Evolutionary conservation across 176 grass and related monocot genomes (phyloP).

Genomic region (Pharus latifolius): DNA sequence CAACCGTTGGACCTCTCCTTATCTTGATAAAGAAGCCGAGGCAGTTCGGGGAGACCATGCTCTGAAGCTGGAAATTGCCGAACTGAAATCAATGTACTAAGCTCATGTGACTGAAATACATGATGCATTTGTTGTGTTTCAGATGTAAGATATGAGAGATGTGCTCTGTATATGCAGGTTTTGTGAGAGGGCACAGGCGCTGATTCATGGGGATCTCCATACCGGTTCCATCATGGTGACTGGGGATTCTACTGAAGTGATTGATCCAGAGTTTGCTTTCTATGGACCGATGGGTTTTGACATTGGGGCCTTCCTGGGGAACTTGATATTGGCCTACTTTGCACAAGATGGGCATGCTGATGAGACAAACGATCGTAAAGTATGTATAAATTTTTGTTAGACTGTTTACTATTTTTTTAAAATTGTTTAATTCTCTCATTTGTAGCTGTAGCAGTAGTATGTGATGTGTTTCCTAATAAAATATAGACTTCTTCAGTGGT

Average conservation of each 20-base stretch:
- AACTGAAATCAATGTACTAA: slow-evolving; percentile 63
- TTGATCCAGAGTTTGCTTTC: slow-evolving; percentile 90
- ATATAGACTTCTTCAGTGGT: background rate
- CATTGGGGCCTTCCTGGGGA: slow-evolving; percentile 94
- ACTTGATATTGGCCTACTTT: slow-evolving; percentile 84
- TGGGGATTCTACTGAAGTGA: slow-evolving; percentile 70
- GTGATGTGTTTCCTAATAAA: background rate
- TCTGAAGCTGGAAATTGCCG: slow-evolving; percentile 65
- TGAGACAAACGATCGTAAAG: slow-evolving; percentile 58
- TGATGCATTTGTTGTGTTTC: background rate
- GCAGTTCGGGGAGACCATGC: slow-evolving; percentile 50
- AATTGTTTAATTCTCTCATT: too few species aligned
- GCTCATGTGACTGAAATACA: background rate
- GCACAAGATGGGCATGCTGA: slow-evolving; percentile 86
- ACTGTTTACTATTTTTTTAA: background rate
- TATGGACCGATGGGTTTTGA: slow-evolving; percentile 92
- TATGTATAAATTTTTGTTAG: slow-evolving; percentile 27
- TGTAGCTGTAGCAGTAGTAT: background rate
- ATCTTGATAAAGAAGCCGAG: slow-evolving; percentile 69
- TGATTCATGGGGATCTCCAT: slow-evolving; percentile 95
- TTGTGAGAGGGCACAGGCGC: slow-evolving; percentile 84
- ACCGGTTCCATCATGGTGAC: slow-evolving; percentile 95
- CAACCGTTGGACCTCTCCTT: slow-evolving; percentile 72
- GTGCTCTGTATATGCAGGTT: slow-evolving; percentile 40
- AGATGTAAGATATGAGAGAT: background rate